These are phyloP conservation scores for Nannizziopsis arthrosporioides DNA, from an alignment of 2,329 filamentous ascomycete species.

Conservation along the genomic window DNA sequence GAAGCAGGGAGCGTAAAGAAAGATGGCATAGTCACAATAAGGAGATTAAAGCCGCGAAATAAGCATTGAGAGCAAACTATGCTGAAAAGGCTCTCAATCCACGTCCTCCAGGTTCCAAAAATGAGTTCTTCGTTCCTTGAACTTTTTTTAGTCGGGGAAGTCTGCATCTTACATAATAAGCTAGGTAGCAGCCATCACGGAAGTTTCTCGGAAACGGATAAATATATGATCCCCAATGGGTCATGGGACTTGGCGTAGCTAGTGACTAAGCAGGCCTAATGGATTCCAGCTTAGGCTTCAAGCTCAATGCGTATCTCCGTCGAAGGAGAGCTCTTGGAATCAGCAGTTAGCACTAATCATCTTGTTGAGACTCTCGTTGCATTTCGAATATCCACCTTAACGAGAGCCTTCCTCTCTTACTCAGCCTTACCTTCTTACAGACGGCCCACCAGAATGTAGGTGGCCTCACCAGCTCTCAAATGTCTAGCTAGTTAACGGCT, in stretches of 20 bases:
- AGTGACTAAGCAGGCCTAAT: slow-evolving; percentile 2
- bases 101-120: no score
- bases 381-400: no score
- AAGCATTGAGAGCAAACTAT: neutral
- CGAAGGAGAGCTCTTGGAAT: neutral
- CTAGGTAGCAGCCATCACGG: neutral
- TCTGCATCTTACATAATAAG: neutral
- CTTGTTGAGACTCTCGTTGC: no score
- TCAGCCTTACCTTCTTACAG: neutral
- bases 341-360: no score
- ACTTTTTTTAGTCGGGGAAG: neutral
- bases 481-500: slow-evolving; percentile 10
- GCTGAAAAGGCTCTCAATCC: neutral
- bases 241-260: neutral
- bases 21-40: slow-evolving; percentile 60
- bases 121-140: neutral
- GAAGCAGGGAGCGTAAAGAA: slow-evolving; percentile 86
- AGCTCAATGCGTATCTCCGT: slow-evolving; percentile 8
- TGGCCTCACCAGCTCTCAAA: neutral
- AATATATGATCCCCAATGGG: neutral
- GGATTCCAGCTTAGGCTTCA: slow-evolving; percentile 8
- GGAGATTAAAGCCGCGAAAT: neutral
- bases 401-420: no score
- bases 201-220: neutral
- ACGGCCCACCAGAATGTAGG: slow-evolving; percentile 4